Base-by-base conservation (phyloP, 345 rosid species). In the Eucalyptus cloeziana region DNA sequence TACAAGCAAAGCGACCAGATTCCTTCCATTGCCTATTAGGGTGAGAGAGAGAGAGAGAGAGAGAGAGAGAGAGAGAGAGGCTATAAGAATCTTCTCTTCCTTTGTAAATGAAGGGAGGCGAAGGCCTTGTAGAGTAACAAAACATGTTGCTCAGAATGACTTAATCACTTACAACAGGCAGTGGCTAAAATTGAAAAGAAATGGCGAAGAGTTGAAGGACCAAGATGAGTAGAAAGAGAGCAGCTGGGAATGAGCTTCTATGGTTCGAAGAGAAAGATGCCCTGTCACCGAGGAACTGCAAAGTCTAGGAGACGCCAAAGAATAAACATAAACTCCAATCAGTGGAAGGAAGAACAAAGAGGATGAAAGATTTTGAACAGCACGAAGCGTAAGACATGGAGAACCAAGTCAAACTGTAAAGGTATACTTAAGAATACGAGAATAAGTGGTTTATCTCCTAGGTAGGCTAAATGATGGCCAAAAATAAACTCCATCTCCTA, bases 271-370 rank as follows among this genome's bases (percentile, higher is more conserved):
- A 67, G 44, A 88, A 44, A 30, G 81, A 71, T 40, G 86, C 45
- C 71, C 76, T 87, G 94, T 95, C 95, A 95, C 96, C 97, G 95
- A 91, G 96, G 96, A 92, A 94, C 96, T 71, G 96, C 96, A 91
- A 92, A 95, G 92, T 93, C 97, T 94, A 94, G 91, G 93, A 92
- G 89, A 92, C 85, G 86, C 86, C 69, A 93, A 79, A 27, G 88
- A 87, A 90, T 88, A 94, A 62, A 89, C 62, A 90, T 88, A 76
- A 76, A 76, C 83, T 37, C 71, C 49, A 87, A 89, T 93, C 93
- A 93, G 93, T 86, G 86, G 88, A 60, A 47, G 79, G 81, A 89
- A 89, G 85, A 87, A 90, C 80, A 40, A 44, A 49, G 71, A 27
- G 44, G 24, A 86, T 24, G 56, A 79, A 76, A 69, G 85, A 90